Conservation (phyloP, 768 basidiomycete species). For the Clathrus columnatus region DNA sequence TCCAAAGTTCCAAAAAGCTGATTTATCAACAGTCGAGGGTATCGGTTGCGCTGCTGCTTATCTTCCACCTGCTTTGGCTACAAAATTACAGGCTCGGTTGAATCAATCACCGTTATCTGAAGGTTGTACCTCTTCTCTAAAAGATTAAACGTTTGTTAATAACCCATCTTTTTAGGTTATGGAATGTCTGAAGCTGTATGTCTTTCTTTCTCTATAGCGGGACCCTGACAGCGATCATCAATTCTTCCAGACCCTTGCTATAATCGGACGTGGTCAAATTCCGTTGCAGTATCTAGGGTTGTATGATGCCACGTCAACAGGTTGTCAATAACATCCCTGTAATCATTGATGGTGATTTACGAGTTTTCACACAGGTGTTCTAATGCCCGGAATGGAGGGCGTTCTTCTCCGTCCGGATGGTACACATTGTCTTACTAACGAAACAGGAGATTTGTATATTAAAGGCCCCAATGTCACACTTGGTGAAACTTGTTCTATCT, state of each 20-base stretch:
- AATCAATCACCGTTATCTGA: slow-evolving; percentile 29
- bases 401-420: slow-evolving; percentile 52
- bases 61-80: slow-evolving; percentile 46
- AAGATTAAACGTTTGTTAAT: neutral
- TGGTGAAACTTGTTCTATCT: slow-evolving; percentile 32
- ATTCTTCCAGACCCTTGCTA: neutral
- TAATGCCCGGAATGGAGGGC: slow-evolving; percentile 56
- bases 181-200: slow-evolving; percentile 64
- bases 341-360: slow-evolving; percentile 14
- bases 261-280: slow-evolving; percentile 41
- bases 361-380: slow-evolving; percentile 43
- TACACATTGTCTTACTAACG: slow-evolving; percentile 41
- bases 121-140: slow-evolving; percentile 29
- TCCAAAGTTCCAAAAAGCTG: slow-evolving; percentile 33
- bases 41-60: slow-evolving; percentile 55
- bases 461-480: slow-evolving; percentile 44
- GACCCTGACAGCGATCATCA: neutral
- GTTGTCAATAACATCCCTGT: slow-evolving; percentile 36
- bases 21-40: slow-evolving; percentile 41
- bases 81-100: slow-evolving; percentile 32
- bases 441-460: slow-evolving; percentile 60
- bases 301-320: slow-evolving; percentile 33
- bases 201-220: slow-evolving; percentile 8
- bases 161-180: slow-evolving; percentile 37
- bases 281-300: slow-evolving; percentile 25